Evolutionary conservation across 768 basidiomycete species (phyloP).

Genomic region (Strobilomyces dryophilus): DNA sequence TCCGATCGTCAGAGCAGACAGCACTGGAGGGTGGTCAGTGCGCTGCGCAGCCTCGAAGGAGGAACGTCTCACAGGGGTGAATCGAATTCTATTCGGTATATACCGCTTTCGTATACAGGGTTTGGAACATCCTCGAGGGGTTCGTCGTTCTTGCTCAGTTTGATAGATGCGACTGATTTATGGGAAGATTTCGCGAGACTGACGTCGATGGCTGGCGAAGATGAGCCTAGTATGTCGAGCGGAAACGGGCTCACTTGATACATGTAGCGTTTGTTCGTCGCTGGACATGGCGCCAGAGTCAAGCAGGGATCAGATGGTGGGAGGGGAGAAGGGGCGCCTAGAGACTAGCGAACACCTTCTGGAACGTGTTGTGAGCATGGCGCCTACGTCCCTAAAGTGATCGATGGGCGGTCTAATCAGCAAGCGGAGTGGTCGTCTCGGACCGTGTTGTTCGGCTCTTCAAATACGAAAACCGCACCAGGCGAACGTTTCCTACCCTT

Average conservation of each 20-base stretch:
- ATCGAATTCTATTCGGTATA: neutral
- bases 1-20: neutral
- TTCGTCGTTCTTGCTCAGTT: neutral
- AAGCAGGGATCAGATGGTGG: neutral
- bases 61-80: slow-evolving; percentile 6
- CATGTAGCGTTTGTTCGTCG: neutral
- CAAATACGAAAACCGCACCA: too few relatives aligned
- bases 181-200: slow-evolving; percentile 5
- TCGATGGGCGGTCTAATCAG: slow-evolving; percentile 26
- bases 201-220: neutral
- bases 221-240: neutral
- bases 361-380: neutral
- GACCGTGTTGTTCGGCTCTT: too few relatives aligned
- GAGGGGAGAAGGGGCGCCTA: neutral
- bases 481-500: too few relatives aligned
- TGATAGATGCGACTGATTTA: slow-evolving; percentile 6
- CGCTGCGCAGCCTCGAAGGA: neutral
- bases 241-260: slow-evolving; percentile 3
- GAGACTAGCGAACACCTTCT: neutral
- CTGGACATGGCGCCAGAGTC: neutral
- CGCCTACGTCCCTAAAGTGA: too few relatives aligned
- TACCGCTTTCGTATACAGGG: neutral
- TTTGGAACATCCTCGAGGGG: neutral
- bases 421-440: too few relatives aligned
- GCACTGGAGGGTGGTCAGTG: neutral